These are phyloP conservation scores for Knoxdaviesia proteae DNA, from an alignment of 2,329 filamentous ascomycete species.

Conservation along the genomic window DNA sequence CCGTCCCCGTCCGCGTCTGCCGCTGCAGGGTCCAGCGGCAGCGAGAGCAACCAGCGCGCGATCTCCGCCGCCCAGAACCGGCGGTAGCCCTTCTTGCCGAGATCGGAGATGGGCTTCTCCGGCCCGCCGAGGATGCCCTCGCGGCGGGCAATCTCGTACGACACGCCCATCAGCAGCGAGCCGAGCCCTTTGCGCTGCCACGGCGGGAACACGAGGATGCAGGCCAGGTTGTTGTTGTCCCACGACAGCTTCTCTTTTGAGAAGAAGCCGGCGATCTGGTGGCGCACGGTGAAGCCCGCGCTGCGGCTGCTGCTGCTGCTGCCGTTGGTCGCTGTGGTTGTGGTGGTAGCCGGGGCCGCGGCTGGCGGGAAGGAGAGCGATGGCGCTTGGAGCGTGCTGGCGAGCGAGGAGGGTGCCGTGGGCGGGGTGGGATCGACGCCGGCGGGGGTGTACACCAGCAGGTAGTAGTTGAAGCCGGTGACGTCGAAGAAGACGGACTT, in stretches of 20 bases:
- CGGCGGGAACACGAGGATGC: constrained; percentile 86
- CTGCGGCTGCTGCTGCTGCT: too few relatives aligned
- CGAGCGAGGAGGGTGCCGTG: constrained; percentile 2
- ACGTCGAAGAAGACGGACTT: constrained; percentile 98
- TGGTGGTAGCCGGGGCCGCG: background rate
- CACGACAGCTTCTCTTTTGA: constrained; percentile 97
- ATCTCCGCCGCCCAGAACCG: constrained; percentile 77
- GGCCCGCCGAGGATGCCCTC: constrained; percentile 76
- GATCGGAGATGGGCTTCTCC: constrained; percentile 77
- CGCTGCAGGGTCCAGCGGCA: constrained; percentile 13
- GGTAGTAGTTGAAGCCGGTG: constrained; percentile 80
- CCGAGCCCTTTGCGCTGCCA: constrained; percentile 86
- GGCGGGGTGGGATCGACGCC: constrained; percentile 5
- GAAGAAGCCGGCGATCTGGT: constrained; percentile 76
- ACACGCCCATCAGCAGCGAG: constrained; percentile 73
- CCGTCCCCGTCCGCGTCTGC: constrained; percentile 6
- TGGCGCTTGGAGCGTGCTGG: background rate
- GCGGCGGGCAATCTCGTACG: constrained; percentile 73
- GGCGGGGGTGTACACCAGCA: constrained; percentile 53
- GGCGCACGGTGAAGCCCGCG: constrained; percentile 5
- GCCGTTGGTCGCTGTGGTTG: constrained; percentile 1
- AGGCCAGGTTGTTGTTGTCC: constrained; percentile 96
- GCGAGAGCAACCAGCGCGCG: constrained; percentile 40
- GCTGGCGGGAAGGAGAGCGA: background rate
- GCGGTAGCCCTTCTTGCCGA: constrained; percentile 64